A percentile compares a stretch with the other conserved stretches of the same genome.
These are phyloP conservation scores for Stachybotrys echinatus DNA, from an alignment of 2,329 filamentous ascomycete species.

Conservation along the genomic window DNA sequence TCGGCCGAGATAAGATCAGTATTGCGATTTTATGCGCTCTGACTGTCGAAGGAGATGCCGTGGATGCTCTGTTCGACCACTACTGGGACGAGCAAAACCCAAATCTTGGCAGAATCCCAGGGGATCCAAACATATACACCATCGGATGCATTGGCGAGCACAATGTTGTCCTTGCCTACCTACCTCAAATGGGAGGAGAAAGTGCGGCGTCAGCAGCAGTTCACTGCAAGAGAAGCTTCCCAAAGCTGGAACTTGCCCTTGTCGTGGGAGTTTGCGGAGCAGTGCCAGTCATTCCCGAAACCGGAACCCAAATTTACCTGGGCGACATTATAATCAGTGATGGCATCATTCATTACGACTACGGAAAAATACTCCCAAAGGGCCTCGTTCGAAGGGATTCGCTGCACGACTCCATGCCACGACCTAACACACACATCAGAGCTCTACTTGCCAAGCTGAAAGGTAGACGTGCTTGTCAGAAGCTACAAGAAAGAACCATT, in stretches of 20 bases:
- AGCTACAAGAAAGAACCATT: not conserved
- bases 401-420: not conserved
- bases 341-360: slow-evolving; percentile 18
- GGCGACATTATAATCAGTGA: slow-evolving; percentile 19
- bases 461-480: not conserved
- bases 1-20: not conserved
- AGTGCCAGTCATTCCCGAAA: slow-evolving; percentile 5
- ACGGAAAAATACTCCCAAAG: not conserved
- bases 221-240: slow-evolving; percentile 9
- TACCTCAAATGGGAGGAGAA: slow-evolving; percentile 14
- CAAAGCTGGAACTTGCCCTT: slow-evolving; percentile 9
- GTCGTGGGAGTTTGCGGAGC: slow-evolving; percentile 15
- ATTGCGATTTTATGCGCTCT: slow-evolving; percentile 12
- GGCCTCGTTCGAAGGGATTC: not conserved
- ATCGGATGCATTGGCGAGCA: slow-evolving; percentile 12
- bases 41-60: slow-evolving; percentile 9
- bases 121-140: slow-evolving; percentile 22
- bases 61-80: slow-evolving; percentile 9
- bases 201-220: slow-evolving; percentile 5
- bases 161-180: slow-evolving; percentile 16
- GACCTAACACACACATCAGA: not conserved
- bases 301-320: slow-evolving; percentile 9
- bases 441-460: not conserved
- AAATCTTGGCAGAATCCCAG: slow-evolving; percentile 13
- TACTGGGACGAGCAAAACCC: slow-evolving; percentile 4